Conservation (phyloP, 106 monocot genomes). For the Phalaenopsis aphrodite region DNA sequence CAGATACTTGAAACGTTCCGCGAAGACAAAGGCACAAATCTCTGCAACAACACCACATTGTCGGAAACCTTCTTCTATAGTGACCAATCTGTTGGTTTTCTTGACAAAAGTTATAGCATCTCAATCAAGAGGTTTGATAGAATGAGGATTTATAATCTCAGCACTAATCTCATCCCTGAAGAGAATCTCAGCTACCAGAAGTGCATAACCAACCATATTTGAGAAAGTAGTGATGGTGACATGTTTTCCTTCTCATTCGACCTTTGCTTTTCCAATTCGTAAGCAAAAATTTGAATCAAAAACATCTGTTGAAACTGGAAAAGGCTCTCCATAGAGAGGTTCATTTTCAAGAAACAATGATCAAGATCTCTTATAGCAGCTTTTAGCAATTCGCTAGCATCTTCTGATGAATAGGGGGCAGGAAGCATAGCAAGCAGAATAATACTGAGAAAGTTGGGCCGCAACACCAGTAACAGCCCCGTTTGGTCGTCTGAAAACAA, state of each 20-base stretch:
- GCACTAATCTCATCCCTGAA: too few relatives aligned
- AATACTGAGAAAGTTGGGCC: conserved; percentile 41
- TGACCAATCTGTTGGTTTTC: too few relatives aligned
- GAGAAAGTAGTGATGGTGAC: conserved; percentile 89
- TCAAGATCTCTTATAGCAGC: conserved; percentile 94
- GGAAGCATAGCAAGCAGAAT: conserved; percentile 84
- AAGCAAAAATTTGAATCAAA: conserved; percentile 94
- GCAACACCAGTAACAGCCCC: too few relatives aligned
- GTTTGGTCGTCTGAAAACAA: too few relatives aligned
- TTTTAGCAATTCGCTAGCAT: conserved; percentile 92
- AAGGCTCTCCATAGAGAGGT: conserved; percentile 86
- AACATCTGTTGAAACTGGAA: conserved; percentile 85
- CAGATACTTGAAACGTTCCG: too few relatives aligned
- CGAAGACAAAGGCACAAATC: too few relatives aligned
- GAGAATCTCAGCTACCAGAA: conserved; percentile 36
- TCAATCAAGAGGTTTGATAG: too few relatives aligned
- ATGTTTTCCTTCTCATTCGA: conserved; percentile 82
- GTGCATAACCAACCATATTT: conserved; percentile 93
- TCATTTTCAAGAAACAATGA: conserved; percentile 94
- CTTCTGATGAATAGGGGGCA: conserved; percentile 90
- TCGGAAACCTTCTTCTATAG: too few relatives aligned
- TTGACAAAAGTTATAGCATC: too few relatives aligned
- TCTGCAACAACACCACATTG: too few relatives aligned
- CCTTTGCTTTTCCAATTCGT: conserved; percentile 98
- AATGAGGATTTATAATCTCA: too few relatives aligned